Percentiles rank a stretch among this genome's conserved stretches.
Conservation (phyloP, 2,329 filamentous ascomycete genomes). For the Xenosphaeropsis pyriputrescens region DNA sequence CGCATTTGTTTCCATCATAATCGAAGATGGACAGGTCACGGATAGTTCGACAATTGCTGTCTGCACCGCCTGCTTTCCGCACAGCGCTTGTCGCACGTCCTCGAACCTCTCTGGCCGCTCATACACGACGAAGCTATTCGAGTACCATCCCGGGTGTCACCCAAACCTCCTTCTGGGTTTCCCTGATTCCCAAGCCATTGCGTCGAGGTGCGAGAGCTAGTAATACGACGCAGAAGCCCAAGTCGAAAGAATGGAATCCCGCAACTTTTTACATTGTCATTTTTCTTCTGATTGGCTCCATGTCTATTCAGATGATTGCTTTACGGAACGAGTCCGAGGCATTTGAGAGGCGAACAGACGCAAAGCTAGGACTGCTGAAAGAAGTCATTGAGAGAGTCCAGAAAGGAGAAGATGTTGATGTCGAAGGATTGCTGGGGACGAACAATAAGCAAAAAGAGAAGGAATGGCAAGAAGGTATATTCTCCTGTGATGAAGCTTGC, state of each 20-base stretch:
- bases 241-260: slow-evolving; percentile 59
- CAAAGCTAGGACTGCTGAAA: slow-evolving; percentile 59
- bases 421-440: slow-evolving; percentile 67
- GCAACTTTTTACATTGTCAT: slow-evolving; percentile 73
- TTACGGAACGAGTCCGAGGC: slow-evolving; percentile 61
- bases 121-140: slow-evolving; percentile 8
- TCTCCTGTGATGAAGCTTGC: slow-evolving; percentile 1
- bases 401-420: slow-evolving; percentile 65
- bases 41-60: no score
- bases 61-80: no score
- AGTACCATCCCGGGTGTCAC: slow-evolving; percentile 23
- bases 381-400: slow-evolving; percentile 63
- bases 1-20: slow-evolving; percentile 1
- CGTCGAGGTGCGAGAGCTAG: slow-evolving; percentile 27
- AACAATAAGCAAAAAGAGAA: slow-evolving; percentile 61
- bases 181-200: slow-evolving; percentile 53
- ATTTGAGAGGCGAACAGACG: slow-evolving; percentile 63
- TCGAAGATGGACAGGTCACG: no score
- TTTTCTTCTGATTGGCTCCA: slow-evolving; percentile 80
- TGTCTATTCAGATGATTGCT: slow-evolving; percentile 84
- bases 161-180: slow-evolving; percentile 43
- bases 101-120: slow-evolving; percentile 2
- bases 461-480: slow-evolving; percentile 76
- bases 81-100: neutral
- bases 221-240: slow-evolving; percentile 22